Base-by-base conservation (phyloP, 2,329 filamentous ascomycete genomes). In the Gaeumannomyces sp. region DNA sequence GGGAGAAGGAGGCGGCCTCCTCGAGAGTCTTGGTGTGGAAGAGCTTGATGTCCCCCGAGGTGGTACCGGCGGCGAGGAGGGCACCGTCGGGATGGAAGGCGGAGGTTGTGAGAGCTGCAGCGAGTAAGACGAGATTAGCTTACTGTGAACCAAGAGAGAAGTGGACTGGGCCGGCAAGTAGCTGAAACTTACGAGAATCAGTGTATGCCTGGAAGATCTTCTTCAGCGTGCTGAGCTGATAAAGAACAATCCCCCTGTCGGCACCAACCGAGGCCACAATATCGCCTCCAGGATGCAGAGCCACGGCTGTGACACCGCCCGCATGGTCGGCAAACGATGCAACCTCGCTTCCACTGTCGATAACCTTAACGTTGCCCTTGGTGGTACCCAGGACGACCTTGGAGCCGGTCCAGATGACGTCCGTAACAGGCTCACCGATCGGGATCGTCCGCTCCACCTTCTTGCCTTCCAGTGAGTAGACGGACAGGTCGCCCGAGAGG, bases 21-120 rank as follows among this genome's bases (percentile, higher is more conserved):
- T 89, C 85, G 53, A 93, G 89, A 0, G 86, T 90, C 76, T 90
- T 93, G 70, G 93, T 89, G 76, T 97, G 91, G 78, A 91, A 98
- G 64, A 99, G 85, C 75, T 93, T 92, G 75, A 99, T 90, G 65
- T 92, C 87, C 59, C 92, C 92, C 61, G 89, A 83, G 13, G 80
- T 80, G n/a, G 90, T 91, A 68, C 94, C 95, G 3, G 89, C 90
- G 56, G 92, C 94, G 71, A 98, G 87, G 7, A 99, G 83, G 74
- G 97, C 92, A n/a, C 95, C 95, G 73, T 99, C 95, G 8, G 96
- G 95, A 75, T 99, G 95, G 83, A 99, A 98, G 45, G 89, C 86
- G 68, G 88, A 90, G 62, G 88, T 85, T 1, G 90, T 91, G 60
- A 96, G 80, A 67, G 88, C 91, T 90, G 73, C 14, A 60, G 19